Evolutionary conservation across 495 filamentous ascomycete genomes (phyloP).

Genomic region (Sporormia fimetaria): DNA sequence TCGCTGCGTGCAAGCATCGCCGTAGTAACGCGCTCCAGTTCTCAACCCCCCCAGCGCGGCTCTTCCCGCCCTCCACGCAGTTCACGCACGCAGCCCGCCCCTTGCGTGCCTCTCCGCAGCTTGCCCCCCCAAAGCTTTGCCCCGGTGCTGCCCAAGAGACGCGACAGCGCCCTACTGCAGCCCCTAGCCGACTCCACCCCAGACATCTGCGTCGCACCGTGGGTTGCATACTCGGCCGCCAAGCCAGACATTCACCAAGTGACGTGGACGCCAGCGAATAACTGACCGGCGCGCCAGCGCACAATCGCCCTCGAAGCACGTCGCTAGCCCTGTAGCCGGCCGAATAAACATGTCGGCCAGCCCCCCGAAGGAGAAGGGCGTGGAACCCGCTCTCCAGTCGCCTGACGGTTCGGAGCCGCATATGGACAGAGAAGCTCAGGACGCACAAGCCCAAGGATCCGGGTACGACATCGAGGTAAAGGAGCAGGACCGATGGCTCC

Average conservation of each 20-base stretch:
- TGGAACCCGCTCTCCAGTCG: constrained; percentile 87
- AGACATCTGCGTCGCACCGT: constrained; percentile 16
- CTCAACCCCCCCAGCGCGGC: too few relatives aligned
- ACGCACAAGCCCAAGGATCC: constrained; percentile 48
- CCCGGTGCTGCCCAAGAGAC: constrained; percentile 4
- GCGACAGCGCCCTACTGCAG: constrained; percentile 5
- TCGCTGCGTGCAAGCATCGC: too few relatives aligned
- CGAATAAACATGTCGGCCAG: constrained; percentile 87
- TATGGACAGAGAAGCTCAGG: constrained; percentile 59
- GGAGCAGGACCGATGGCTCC: constrained; percentile 98
- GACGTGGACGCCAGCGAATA: constrained; percentile 34
- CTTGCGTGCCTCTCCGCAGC: neutral
- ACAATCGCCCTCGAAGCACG: constrained; percentile 21
- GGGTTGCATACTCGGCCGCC: constrained; percentile 23
- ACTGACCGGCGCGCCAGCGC: constrained; percentile 28
- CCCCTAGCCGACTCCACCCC: constrained; percentile 19
- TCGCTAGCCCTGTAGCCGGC: constrained; percentile 48
- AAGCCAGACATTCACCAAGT: constrained; percentile 20
- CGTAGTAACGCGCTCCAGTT: too few relatives aligned
- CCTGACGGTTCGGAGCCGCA: constrained; percentile 67
- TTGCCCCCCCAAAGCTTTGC: neutral
- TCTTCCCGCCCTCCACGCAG: too few relatives aligned
- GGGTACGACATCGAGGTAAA: constrained; percentile 98
- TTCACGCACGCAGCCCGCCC: neutral
- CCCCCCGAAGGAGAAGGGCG: constrained; percentile 70